Conservation (phyloP, 2,329 filamentous ascomycete species). For the Xylaria sp. region DNA sequence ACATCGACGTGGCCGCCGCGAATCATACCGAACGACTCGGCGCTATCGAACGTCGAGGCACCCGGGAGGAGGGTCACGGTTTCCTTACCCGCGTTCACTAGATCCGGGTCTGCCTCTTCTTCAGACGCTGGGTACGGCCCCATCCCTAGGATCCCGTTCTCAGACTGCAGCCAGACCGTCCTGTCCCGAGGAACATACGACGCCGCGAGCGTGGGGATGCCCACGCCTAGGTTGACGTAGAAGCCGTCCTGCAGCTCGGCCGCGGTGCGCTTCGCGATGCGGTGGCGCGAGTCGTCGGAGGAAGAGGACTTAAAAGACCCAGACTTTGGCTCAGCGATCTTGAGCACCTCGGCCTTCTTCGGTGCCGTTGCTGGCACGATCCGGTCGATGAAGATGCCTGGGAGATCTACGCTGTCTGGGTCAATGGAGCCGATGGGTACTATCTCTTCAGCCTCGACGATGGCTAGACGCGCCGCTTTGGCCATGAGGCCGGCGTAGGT, state of each 20-base stretch:
- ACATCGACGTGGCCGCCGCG: constrained; percentile 85
- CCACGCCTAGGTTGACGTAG: constrained; percentile 84
- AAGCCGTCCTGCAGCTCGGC: constrained; percentile 83
- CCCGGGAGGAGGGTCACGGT: constrained; percentile 83
- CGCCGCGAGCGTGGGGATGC: constrained; percentile 88
- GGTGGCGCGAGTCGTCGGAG: constrained; percentile 65
- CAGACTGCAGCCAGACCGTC: constrained; percentile 84
- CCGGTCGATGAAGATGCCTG: constrained; percentile 84
- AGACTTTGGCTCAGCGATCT: constrained; percentile 59
- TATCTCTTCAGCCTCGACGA: constrained; percentile 87
- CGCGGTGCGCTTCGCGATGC: constrained; percentile 80
- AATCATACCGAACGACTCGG: constrained; percentile 89
- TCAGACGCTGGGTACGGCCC: constrained; percentile 77
- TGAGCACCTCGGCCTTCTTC: constrained; percentile 78
- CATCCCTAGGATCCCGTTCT: constrained; percentile 88
- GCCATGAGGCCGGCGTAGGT: constrained; percentile 81
- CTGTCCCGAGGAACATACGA: constrained; percentile 74
- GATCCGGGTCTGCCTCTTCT: constrained; percentile 77
- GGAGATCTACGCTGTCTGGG: constrained; percentile 79
- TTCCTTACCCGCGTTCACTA: constrained; percentile 89
- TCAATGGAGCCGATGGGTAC: constrained; percentile 78
- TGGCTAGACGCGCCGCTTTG: constrained; percentile 79
- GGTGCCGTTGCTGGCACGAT: constrained; percentile 77
- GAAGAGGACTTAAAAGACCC: constrained; percentile 26
- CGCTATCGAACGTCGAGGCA: constrained; percentile 79